Conservation (phyloP, 2,329 filamentous ascomycete genomes). For the Pseudophaeomoniella oleicola region DNA sequence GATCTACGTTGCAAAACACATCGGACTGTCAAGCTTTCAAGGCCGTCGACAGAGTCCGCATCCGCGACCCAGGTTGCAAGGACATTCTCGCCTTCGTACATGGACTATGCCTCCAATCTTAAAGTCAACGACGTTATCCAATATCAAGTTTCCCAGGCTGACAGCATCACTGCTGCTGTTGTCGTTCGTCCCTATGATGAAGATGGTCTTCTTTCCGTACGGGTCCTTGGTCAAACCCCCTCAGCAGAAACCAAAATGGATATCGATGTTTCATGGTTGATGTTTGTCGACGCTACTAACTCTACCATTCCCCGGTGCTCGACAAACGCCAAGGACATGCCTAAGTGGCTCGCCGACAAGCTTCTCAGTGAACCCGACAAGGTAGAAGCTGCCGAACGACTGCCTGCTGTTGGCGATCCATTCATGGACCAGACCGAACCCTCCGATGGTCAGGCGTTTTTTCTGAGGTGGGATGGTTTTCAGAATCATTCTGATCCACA, state of each 20-base stretch:
- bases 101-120: constrained; percentile 52
- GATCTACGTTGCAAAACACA: constrained; percentile 94
- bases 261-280: constrained; percentile 42
- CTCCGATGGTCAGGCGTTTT: constrained; percentile 63
- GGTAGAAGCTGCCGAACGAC: constrained; percentile 12
- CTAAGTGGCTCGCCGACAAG: constrained; percentile 31
- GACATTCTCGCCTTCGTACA: constrained; percentile 15
- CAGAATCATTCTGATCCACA: constrained; percentile 8
- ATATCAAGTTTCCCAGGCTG: constrained; percentile 59
- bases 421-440: constrained; percentile 13
- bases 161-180: constrained; percentile 77
- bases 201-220: constrained; percentile 52
- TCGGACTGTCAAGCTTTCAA: constrained; percentile 70
- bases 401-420: constrained; percentile 16
- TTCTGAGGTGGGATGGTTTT: constrained; percentile 27
- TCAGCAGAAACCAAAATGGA: constrained; percentile 1
- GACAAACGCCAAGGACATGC: constrained; percentile 29
- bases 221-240: constrained; percentile 61
- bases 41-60: constrained; percentile 58
- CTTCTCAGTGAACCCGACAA: constrained; percentile 13
- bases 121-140: constrained; percentile 68
- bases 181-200: constrained; percentile 65
- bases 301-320: constrained; percentile 29
- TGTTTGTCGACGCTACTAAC: constrained; percentile 34
- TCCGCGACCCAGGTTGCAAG: constrained; percentile 47